These are phyloP conservation scores for Epicoccum nigrum DNA, from an alignment of 2,329 filamentous ascomycete species.

Conservation along the genomic window DNA sequence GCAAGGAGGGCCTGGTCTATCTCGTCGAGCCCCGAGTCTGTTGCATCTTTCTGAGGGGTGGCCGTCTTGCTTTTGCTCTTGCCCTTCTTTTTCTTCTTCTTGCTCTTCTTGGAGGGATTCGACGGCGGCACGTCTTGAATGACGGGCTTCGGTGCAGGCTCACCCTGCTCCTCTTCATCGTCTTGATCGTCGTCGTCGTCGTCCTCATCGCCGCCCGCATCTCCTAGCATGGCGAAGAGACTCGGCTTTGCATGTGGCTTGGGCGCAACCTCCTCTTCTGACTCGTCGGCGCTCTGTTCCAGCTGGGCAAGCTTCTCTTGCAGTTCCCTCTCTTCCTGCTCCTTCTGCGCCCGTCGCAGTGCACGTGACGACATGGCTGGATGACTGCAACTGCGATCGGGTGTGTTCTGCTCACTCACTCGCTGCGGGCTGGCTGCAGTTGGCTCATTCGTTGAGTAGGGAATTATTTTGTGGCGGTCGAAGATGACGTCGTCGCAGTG, in stretches of 20 bases:
- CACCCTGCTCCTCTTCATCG: slow-evolving; percentile 41
- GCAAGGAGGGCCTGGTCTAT: slow-evolving; percentile 69
- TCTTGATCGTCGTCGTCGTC: slow-evolving; percentile 47
- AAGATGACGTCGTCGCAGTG: slow-evolving; percentile 24
- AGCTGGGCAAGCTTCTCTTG: slow-evolving; percentile 48
- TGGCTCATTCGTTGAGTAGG: not conserved
- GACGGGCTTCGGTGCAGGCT: slow-evolving; percentile 37
- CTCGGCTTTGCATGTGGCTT: slow-evolving; percentile 47
- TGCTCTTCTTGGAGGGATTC: slow-evolving; percentile 52
- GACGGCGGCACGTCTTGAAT: slow-evolving; percentile 27
- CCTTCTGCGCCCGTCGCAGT: slow-evolving; percentile 67
- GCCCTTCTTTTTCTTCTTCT: slow-evolving; percentile 69
- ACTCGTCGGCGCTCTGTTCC: slow-evolving; percentile 44
- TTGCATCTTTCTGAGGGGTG: slow-evolving; percentile 25
- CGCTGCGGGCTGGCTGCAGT: too few species aligned
- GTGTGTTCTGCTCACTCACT: too few species aligned
- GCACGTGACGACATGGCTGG: slow-evolving; percentile 67
- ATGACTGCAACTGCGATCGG: slow-evolving; percentile 1
- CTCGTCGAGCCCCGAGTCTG: slow-evolving; percentile 60
- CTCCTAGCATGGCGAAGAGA: slow-evolving; percentile 55
- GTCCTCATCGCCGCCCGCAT: slow-evolving; percentile 46
- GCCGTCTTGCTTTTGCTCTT: slow-evolving; percentile 52
- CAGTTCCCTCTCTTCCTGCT: slow-evolving; percentile 63
- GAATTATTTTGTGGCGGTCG: slow-evolving; percentile 13
- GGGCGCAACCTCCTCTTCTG: slow-evolving; percentile 46